Evolutionary conservation across 31 red algal species (phyloP), one percentile per base, ranked within the genome.

Genomic region (Asparagopsis taxiformis): DNA sequence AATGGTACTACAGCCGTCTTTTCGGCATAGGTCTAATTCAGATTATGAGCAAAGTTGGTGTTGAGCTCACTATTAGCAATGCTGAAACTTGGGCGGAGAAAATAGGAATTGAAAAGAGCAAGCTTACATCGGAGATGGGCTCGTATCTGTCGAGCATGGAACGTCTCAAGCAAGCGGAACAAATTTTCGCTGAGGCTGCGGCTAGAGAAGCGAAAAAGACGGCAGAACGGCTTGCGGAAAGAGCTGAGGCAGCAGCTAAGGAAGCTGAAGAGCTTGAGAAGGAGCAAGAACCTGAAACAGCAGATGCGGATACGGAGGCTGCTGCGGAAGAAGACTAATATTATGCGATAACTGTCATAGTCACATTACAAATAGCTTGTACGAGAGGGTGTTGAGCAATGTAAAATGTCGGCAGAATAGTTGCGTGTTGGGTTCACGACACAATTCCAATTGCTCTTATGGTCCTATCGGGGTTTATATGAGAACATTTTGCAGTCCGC

Each of bases 21-120:
- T 93, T 93, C 58, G 88, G 88, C 11, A 62, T 97, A 31, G 94
- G 94, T 31, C 57, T 97, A 34, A 78, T 97, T 48, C 51, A 74
- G 26, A 49, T 97, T 46, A 92, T 97, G 84, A 22, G 37, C 20
- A 24, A 31, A 19, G 76, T 76, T 10, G 80, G 80, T 21, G 69
- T 56, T 25, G 75, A 97, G 66, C 52, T 88, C 11, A 76, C 73
- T 13, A 55, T 62, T 9, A 75, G 72, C 6, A 68, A 68, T 19
- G 82, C 84, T 6, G 77, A 79, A n/a, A 62, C 56, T 7, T 91
- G 84, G 84, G 89, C 90, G 23, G 56, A 75, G 28, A 38, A 70
- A 37, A 60, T 93, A 24, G 39, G 56, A 21, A 70, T 91, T 32
- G 49, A 75, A 2, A 35, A 54, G 20, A 55, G 70, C 9, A 88